Base-by-base conservation (phyloP, 2,329 filamentous ascomycete genomes). In the Amesomyces nigricolor region DNA sequence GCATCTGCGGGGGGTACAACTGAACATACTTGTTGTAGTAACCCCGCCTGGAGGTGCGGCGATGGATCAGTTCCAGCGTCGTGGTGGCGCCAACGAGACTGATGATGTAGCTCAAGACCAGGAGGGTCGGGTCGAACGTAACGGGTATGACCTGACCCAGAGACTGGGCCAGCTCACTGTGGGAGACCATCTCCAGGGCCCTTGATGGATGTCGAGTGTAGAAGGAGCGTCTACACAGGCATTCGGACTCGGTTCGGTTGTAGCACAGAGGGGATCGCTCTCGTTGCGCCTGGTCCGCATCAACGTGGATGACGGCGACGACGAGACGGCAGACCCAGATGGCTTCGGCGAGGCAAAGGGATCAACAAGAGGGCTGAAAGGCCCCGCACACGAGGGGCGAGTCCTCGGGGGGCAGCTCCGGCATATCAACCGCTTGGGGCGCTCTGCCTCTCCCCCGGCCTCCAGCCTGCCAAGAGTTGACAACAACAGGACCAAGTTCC, bases 11-110 rank as follows among this genome's bases (percentile, higher is more conserved):
- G 22, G 4, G 22, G 22, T 26, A 26, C 22, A 26, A 26, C 22
- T 26, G 22, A 5, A 48, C 55, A 35, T 77, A 87, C 86, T 87
- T 83, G 65, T 89, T 90, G 66, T 83, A 82, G 53, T 80, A 68
- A 8, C 87, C 87, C 65, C 80, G 81, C 52, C 79, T 79, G 2
- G 86, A 83, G 1, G 87, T 90, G 62, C 88, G 78, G 56, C 88
- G 77, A 67, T 94, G 88, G 50, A 95, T 82, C 56, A 95, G 74
- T 69, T 95, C 91, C 32, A 95, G 76, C 0, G 90, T 91, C 3
- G 89, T 89, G 49, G 83, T 78, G 47, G 88, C 86, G 59, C 91
- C 91, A 61, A 90, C 79, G 35, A 89, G 75, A 65, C 89, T 92
- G 64, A 90, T 88, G 61, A 88, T 75, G 59, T 88, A 82, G 66